phyloP scores from a whole-genome alignment of 495 filamentous ascomycete species.

The Pyronema domesticum region DNA sequence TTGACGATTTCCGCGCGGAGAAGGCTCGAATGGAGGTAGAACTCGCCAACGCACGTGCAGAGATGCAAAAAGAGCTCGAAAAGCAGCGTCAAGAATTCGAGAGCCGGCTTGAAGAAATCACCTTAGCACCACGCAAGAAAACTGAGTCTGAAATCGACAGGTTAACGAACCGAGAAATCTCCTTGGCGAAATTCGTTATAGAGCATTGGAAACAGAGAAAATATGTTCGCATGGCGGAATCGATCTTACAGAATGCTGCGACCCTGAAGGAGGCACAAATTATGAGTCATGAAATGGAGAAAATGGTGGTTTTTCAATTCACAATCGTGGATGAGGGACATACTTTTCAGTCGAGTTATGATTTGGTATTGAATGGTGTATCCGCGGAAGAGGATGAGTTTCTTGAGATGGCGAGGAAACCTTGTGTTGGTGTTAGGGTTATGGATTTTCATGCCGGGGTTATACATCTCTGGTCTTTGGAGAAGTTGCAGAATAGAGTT shows the following conservation, averaged over 20 bases:
- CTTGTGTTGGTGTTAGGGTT: conserved; percentile 78
- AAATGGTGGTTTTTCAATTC: conserved; percentile 89
- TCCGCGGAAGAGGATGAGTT: conserved; percentile 66
- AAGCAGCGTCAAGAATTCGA: conserved; percentile 63
- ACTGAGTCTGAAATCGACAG: conserved; percentile 37
- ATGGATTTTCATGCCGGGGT: conserved; percentile 80
- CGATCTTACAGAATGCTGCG: conserved; percentile 69
- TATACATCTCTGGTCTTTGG: conserved; percentile 82
- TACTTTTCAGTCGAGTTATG: conserved; percentile 77
- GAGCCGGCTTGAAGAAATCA: conserved; percentile 42
- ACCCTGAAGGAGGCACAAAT: conserved; percentile 89
- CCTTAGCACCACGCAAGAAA: conserved; percentile 28
- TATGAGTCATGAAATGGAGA: conserved; percentile 93
- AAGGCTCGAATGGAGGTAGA: conserved; percentile 76
- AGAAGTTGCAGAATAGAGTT: conserved; percentile 76
- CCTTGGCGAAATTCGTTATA: conserved; percentile 44
- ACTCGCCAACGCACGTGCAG: conserved; percentile 56
- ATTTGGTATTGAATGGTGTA: conserved; percentile 84
- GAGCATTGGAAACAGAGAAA: conserved; percentile 66
- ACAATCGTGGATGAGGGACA: conserved; percentile 79
- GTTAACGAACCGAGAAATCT: conserved; percentile 50
- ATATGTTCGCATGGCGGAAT: conserved; percentile 90
- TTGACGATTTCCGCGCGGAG: conserved; percentile 69
- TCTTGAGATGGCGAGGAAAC: conserved; percentile 67
- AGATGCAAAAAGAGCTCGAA: conserved; percentile 68